Conservation (phyloP, 139 green algal genomes). For the Monoraphidium neglectum region DNA sequence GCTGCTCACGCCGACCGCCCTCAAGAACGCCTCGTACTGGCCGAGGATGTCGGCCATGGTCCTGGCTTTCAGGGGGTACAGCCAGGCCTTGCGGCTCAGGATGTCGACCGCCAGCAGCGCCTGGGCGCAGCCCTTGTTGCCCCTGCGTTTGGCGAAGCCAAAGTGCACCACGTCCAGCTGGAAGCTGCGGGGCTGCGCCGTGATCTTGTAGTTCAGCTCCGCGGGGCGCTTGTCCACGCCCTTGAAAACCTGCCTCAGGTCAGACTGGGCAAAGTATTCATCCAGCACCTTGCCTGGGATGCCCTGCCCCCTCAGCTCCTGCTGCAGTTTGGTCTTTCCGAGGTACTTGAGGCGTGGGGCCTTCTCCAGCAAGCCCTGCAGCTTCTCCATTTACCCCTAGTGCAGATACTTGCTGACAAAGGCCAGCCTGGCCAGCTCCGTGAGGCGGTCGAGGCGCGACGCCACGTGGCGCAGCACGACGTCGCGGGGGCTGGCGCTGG, state of each 20-base stretch:
- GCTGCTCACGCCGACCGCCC: too few relatives aligned
- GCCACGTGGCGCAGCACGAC: too few relatives aligned
- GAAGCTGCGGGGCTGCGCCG: neutral
- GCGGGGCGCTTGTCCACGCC: neutral
- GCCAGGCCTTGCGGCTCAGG: neutral
- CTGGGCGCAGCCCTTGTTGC: slow-evolving; percentile 2
- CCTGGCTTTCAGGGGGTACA: slow-evolving; percentile 3
- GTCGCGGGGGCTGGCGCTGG: too few relatives aligned
- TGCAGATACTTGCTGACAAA: too few relatives aligned
- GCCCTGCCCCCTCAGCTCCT: neutral
- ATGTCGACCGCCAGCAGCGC: slow-evolving; percentile 11
- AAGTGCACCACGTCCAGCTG: neutral
- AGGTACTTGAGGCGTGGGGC: too few relatives aligned
- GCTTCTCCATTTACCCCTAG: too few relatives aligned
- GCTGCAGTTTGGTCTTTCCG: neutral
- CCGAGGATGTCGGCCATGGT: neutral
- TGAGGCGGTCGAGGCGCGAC: too few relatives aligned
- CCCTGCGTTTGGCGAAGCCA: neutral
- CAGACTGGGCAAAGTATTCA: slow-evolving; percentile 4
- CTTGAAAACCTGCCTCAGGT: slow-evolving; percentile 5
- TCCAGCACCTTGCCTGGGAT: slow-evolving; percentile 1
- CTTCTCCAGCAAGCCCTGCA: too few relatives aligned
- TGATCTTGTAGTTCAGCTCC: slow-evolving; percentile 10
- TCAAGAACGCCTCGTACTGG: too few relatives aligned
- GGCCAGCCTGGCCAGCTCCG: too few relatives aligned